Evolutionary conservation across 1,139 yeast genomes (phyloP), one percentile per base, ranked within the genome.

Genomic region (Sugiyamaella novakii): DNA sequence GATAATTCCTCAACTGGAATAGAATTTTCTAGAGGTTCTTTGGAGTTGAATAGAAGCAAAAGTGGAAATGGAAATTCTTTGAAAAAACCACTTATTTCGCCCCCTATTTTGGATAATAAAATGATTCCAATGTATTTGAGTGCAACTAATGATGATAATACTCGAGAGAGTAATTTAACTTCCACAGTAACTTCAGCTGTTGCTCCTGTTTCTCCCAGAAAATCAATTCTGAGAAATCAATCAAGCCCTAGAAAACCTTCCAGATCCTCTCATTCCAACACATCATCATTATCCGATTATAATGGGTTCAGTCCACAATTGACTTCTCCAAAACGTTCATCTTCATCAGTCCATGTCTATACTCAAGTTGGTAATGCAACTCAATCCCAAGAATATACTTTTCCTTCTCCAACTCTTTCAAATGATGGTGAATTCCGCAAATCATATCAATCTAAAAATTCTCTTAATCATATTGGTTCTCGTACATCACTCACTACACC

Each of bases 401-500:
- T 39, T 14, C 43, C 43, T 29, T 21, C 36, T 8, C 42, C 33
- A 15, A 28, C 42, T 10, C 22, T 11, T 3, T 38, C 42, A 3
- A 14, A 27, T 38, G 42, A 38, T 4, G 15, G 33, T 2, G 42
- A 38, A 38, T 38, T 38, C 15, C 42, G 33, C 12, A 39, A 31
- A 17, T 29, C 43, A 2, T 38, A 17, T n/a, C 30, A 25, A 14
- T 38, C 42, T 11, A 38, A 27, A 17, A 27, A 25, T 25, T 27
- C 42, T 27, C 25, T 38, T 7, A 28, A 7, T 27, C 42, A 38
- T 10, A 21, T 27, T 27, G 45, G 31, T 8, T 39, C 42, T 10
- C 45, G 43, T 1, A 33, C 25, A n/a, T 30, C 54, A 10, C 38
- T 52, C 10, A 24, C 40, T 7, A 24, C 34, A 6, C 39, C 46